Base-by-base conservation (phyloP, 2,329 filamentous ascomycete genomes). In the Claviceps monticola region DNA sequence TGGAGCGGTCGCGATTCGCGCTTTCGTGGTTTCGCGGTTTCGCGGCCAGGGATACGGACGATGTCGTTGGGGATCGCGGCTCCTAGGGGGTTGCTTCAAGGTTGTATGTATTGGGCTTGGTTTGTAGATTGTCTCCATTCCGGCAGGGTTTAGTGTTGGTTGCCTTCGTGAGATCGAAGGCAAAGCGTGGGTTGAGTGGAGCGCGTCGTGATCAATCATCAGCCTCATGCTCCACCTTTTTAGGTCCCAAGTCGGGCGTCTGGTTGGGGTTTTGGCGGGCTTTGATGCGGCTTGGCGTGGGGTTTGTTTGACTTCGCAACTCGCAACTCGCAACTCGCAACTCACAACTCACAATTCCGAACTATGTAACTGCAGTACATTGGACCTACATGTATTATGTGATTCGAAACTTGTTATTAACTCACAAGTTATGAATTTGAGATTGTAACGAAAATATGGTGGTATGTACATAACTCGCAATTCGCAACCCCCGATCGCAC, bases 81-180 rank as follows among this genome's bases (percentile, higher is more conserved):
- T 56, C 34, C 37, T 13, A 19, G 43, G 49, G 45, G 39, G 43
- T 16, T 51, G 46, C 44, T 39, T 50, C 21, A 37, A 50, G 42
- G 47, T 49, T 51, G 50, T 34, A 34, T 51, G 50, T 34, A 34
- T 34, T 11, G 29, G 29, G 9, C 29, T 34, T 34, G 29, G 29
- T 34, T 11, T 11, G 29, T 34, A 39, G 38, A 19, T 43, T 37
- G 29, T 50, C 41, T 38, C 49, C 48, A 42, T 50, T 46, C 55
- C 51, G 36, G 50, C 49, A 53, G 42, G 53, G 54, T 49, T 53
- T 56, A 56, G 51, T 49, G 48, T 45, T 48, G 45, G 29, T 11
- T 34, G 29, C 9, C 29, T 34, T 38, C 46, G 11, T 44, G 14
- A 43, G 29, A 29, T 8, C 29, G 7, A 16, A 21, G 46, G 14